A percentile compares a stretch with the other conserved stretches of the same genome.
Conservation (phyloP, 192 early-diverging fungal species). For the Coemansia sp. region DNA sequence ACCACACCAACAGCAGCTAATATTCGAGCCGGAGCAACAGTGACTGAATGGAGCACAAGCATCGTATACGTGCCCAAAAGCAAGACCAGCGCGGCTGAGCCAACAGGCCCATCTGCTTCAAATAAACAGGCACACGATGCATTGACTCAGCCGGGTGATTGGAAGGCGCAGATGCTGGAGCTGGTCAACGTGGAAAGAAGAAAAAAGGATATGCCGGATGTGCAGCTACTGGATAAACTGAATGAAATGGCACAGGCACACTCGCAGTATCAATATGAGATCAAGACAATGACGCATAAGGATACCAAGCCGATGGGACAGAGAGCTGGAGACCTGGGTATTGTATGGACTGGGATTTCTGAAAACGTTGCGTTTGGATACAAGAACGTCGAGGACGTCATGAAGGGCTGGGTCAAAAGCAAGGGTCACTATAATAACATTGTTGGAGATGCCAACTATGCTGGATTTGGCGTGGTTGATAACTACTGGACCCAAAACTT, state of each 20-base stretch:
- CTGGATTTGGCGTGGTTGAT: conserved; percentile 26
- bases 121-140: too few relatives aligned
- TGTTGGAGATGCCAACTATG: conserved; percentile 19
- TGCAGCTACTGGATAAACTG: conserved; percentile 9
- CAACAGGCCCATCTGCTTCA: too few relatives aligned
- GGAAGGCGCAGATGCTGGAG: conserved; percentile 16
- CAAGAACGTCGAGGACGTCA: conserved; percentile 8
- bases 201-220: conserved; percentile 1
- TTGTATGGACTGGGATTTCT: conserved; percentile 15
- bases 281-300: conserved; percentile 29
- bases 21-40: too few relatives aligned
- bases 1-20: too few relatives aligned
- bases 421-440: conserved; percentile 36
- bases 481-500: conserved; percentile 44
- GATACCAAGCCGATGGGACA: conserved; percentile 12
- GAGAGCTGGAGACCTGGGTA: conserved; percentile 3
- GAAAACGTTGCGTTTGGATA: conserved; percentile 40
- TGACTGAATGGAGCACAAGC: too few relatives aligned
- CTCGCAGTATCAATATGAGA: conserved; percentile 22
- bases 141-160: background rate
- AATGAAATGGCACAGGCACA: conserved; percentile 30
- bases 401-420: conserved; percentile 34
- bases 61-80: too few relatives aligned
- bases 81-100: too few relatives aligned
- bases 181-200: conserved; percentile 28